A percentile compares a stretch with the other conserved stretches of the same genome.
These are phyloP conservation scores for Mycena sp. DNA, from an alignment of 1,284 basidiomycete genomes.

Conservation along the genomic window DNA sequence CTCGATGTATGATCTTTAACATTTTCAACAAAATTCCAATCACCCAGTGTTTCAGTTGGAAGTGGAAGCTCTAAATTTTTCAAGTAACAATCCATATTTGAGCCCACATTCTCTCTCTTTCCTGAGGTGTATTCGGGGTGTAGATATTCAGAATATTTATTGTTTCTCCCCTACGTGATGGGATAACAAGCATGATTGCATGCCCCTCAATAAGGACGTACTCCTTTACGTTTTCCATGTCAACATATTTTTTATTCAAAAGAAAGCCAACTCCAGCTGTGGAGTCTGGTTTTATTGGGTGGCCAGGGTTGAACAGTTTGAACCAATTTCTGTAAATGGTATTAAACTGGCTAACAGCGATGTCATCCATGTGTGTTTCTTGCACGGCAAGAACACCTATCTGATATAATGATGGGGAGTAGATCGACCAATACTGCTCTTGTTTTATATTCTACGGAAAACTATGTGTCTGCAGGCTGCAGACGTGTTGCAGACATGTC, in stretches of 20 bases:
- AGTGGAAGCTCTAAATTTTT: not conserved
- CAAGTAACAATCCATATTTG: not conserved
- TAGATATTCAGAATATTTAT: conserved; percentile 24
- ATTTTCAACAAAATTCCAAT: conserved; percentile 18
- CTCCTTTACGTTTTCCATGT: conserved; percentile 5
- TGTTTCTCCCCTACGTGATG: conserved; percentile 14
- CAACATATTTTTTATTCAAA: conserved; percentile 22
- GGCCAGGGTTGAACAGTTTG: not conserved
- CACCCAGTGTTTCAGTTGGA: not conserved
- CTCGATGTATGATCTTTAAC: not conserved
- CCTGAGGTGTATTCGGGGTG: conserved; percentile 20
- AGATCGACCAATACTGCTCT: too few relatives aligned
- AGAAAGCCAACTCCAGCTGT: conserved; percentile 15
- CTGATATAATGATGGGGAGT: too few relatives aligned
- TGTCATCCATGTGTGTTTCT: conserved; percentile 7
- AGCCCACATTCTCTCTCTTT: not conserved
- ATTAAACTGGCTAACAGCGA: not conserved
- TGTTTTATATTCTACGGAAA: too few relatives aligned
- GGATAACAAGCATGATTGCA: conserved; percentile 13
- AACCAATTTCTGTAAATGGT: not conserved
- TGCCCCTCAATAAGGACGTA: conserved; percentile 19
- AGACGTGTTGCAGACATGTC: too few relatives aligned
- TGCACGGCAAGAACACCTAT: too few relatives aligned
- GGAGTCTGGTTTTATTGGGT: conserved; percentile 11
- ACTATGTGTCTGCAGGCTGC: too few relatives aligned